Evolutionary conservation across 2,329 filamentous ascomycete species (phyloP), one percentile per base, ranked within the genome.

Genomic region (Cadophora gregata): DNA sequence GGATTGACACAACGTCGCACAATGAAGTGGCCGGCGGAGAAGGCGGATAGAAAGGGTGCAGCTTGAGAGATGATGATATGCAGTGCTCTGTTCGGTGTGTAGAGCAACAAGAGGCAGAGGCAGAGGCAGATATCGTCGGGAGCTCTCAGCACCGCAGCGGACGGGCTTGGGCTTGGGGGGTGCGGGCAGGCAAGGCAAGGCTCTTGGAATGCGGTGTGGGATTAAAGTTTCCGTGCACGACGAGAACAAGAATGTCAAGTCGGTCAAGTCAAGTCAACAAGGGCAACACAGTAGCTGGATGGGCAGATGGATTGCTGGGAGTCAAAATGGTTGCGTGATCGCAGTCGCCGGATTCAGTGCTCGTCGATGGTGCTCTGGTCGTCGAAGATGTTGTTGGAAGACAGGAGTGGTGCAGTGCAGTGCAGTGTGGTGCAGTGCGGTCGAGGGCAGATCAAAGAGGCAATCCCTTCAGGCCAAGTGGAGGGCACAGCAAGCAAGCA

Each of bases 181-280:
- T 63, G 50, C 55, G 21, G 63, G 27, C 29, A 36, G n/a, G n/a
- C n/a, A n/a, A n/a, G n/a, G 38, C 38, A 42, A 50, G 61, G 62
- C 38, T 61, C 12, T 45, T 61, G 63, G 63, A 63, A 65, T 68
- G 62, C 62, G 53, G 59, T 65, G 63, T 65, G 53, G 56, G 50
- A 55, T 62, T 62, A 48, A 42, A 47, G 16, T 66, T 63, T 51
- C 31, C n/a, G 29, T 45, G 55, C 55, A 38, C 29, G 55, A 66
- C 64, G 51, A 66, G 50, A 62, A 66, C 38, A 47, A 47, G 42
- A 47, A 47, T 66, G 59, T 55, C 48, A 59, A 14, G 51, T 64
- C 62, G 51, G 59, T 42, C 25, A 62, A 47, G 56, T 42, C 53
- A 58, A 36, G 45, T 64, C 62, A 59, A 33, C 31, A 29, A 51